Conservation (phyloP, 192 early-diverging fungal species). For the Mortierella alpina region DNA sequence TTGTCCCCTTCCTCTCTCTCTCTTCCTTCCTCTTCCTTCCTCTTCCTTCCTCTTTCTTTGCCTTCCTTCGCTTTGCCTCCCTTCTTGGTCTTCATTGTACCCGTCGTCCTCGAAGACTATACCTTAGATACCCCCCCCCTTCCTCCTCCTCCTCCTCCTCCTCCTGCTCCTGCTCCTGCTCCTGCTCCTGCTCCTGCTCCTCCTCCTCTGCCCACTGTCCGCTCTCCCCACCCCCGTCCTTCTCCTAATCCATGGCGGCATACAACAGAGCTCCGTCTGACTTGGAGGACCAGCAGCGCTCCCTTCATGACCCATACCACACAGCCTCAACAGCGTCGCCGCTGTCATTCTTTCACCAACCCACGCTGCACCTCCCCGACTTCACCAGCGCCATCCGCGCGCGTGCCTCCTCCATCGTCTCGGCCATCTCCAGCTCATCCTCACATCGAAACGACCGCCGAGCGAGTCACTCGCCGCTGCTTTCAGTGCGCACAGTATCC, state of each 20-base stretch:
- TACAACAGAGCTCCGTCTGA: conserved; percentile 8
- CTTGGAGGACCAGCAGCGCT: conserved; percentile 5
- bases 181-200: not conserved
- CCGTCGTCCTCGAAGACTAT: not conserved
- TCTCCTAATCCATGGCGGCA: not conserved
- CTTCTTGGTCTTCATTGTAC: not conserved
- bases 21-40: not conserved
- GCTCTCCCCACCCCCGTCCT: not conserved
- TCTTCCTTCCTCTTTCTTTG: conserved; percentile 10
- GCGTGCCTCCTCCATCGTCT: conserved; percentile 13
- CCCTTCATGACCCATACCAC: not conserved
- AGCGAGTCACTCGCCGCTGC: not conserved
- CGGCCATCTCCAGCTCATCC: not conserved
- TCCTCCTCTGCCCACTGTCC: not conserved
- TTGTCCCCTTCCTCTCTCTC: conserved; percentile 10
- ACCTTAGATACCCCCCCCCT: not conserved
- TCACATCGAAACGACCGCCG: not conserved
- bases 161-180: not conserved
- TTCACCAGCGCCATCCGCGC: conserved; percentile 14
- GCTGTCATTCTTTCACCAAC: not conserved
- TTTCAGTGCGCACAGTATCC: not conserved
- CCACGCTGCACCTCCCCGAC: conserved; percentile 1
- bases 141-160: conserved; percentile 10
- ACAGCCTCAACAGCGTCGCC: not conserved
- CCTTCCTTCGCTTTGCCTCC: not conserved